Evolutionary conservation across 192 early-diverging fungal species (phyloP), one percentile per base, ranked within the genome.

Genomic region (Obelidium mucronatum): DNA sequence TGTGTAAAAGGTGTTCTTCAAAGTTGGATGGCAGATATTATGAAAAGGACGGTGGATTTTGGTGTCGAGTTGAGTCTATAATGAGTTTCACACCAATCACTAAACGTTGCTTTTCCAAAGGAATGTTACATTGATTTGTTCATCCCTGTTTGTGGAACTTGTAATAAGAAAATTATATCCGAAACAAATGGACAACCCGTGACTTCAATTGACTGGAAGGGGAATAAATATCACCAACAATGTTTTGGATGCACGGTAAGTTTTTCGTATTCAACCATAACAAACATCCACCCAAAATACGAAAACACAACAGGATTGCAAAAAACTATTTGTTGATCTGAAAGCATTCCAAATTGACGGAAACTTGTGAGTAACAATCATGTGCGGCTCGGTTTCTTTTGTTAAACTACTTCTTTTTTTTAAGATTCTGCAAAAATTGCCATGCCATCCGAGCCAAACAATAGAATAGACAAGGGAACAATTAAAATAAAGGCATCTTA

Each of bases 151-250:
- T 76, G 74, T 51, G 54, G 30, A 2, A 31, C 40, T 8, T 76
- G 74, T 48, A 0, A n/a, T 17, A 8, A 34, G 19, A 64, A 61
- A 56, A 76, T 76, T n/a, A 22, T 76, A 24, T 61, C 74, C 34
- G 63, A 76, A 2, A 17, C 5, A 13, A 63, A 76, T 37, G 61
- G 62, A 56, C 37, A 44, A 0, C 26, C 74, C 11, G 63, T 76
- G 48, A 76, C 74, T 8, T 44, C 74, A 2, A 64, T 76, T 19
- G 74, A 76, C 33, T 76, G 74, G 74, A 76, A 76, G 39, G 74
- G 74, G 22, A 65, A 76, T 30, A 76, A 76, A 34, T 76, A 76
- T 55, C 74, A 76, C 11, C 51, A 51, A 3, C 37, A 76, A 13
- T 76, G 74, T 44, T 76, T 76, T 55, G 74, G 74, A 11, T 76